Evolutionary conservation across 345 rosid species (phyloP), one percentile per base, ranked within the genome.

Genomic region (Angophora floribunda): DNA sequence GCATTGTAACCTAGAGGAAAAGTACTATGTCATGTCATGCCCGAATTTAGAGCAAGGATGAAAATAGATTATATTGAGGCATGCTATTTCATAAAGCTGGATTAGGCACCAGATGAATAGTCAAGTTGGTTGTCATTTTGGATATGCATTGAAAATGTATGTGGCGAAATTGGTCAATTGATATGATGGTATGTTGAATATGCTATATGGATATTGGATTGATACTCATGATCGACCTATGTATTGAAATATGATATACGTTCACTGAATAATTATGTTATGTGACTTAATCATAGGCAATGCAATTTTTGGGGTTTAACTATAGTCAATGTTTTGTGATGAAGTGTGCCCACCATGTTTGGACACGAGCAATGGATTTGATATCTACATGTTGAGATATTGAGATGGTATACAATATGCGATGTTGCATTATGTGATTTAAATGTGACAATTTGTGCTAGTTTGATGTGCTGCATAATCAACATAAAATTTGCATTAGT

Each of bases 401-500:
- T 32, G 10, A 70, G 9, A 24, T 17, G 45, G 0, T 17, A 36
- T 32, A 32, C 0, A 8, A 36, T 32, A 32, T 32, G 7, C 1
- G 80, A 17, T 70, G 7, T 9, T 17, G 13, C 6, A 0, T 16
- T 3, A 17, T 70, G 47, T 8, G 45, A 70, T 70, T 7, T 30
- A 7, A 30, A 61, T 6, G 32, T 0, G 17, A 63, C 28, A 28
- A 63, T 63, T 63, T 63, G 17, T n/a, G 70, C 0, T 63, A 12
- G 0, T n/a, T 12, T 63, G 4, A 63, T 63, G 0, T 63, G 8
- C 70, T 11, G 36, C 70, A 63, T 13, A 63, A 63, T 63, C 70
- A 8, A 63, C 2, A 1, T 63, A 63, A 63, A 0, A 5, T n/a
- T 8, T 63, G 36, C 70, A 28, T 13, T 0, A 63, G 0, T 13